phyloP scores from a whole-genome alignment of 345 rosid genomes.

The Eucalyptus microcorys region DNA sequence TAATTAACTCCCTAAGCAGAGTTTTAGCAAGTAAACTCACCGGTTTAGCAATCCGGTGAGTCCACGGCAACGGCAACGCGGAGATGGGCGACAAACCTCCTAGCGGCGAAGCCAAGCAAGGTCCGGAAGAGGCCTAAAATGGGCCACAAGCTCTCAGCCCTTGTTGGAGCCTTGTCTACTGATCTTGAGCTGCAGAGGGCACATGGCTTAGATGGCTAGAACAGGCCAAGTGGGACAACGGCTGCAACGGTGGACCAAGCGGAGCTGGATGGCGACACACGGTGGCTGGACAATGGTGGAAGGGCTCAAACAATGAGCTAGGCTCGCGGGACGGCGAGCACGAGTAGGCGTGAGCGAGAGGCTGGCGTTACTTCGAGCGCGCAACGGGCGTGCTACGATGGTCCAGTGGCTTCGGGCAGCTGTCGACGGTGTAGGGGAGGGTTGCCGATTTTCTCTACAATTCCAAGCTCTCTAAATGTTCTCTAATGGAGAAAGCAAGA shows the following conservation, averaged over 20 bases:
- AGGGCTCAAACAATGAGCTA: fast-evolving
- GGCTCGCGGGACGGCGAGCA: fast-evolving
- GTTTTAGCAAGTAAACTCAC: no score
- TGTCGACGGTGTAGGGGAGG: no score
- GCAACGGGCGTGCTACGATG: fast-evolving
- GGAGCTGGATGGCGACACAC: fast-evolving
- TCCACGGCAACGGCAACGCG: fast-evolving
- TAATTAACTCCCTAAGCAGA: fast-evolving
- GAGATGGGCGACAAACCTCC: fast-evolving
- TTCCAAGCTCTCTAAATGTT: no score
- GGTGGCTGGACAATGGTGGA: fast-evolving
- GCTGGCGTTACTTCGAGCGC: fast-evolving
- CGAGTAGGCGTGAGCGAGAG: fast-evolving
- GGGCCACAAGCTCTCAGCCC: no score
- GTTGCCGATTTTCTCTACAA: fast-evolving
- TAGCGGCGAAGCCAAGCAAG: fast-evolving
- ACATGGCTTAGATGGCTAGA: fast-evolving
- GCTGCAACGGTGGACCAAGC: fast-evolving
- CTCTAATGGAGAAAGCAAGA: no score
- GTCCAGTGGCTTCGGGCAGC: fast-evolving
- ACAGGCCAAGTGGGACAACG: fast-evolving
- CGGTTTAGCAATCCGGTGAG: fast-evolving
- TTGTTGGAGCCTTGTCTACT: no score
- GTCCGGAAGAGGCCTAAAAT: fast-evolving
- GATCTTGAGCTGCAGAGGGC: fast-evolving